phyloP scores from a whole-genome alignment of 2,329 filamentous ascomycete species.

The Macrophomina pseudophaseolina region DNA sequence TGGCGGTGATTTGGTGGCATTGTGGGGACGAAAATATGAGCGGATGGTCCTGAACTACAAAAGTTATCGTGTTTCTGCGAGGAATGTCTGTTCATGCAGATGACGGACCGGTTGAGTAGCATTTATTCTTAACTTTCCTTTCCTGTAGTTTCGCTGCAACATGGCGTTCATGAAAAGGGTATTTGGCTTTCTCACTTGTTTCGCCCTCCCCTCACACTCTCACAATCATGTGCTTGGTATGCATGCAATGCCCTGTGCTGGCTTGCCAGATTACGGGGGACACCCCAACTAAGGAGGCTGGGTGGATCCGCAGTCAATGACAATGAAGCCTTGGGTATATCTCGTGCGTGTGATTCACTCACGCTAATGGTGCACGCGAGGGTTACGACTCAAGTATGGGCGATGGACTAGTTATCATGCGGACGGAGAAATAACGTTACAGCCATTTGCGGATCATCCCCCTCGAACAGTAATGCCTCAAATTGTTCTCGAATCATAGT shows the following conservation, averaged over 20 bases:
- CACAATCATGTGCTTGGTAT: neutral
- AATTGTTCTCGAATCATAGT: neutral
- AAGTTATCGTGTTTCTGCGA: neutral
- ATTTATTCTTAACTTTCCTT: neutral
- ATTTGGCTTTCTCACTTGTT: neutral
- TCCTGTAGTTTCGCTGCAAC: constrained; percentile 5
- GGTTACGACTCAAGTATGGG: no score
- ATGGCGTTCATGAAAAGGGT: constrained; percentile 16
- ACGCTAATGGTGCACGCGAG: no score
- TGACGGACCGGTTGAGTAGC: neutral
- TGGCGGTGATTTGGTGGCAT: neutral
- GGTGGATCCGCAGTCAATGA: neutral
- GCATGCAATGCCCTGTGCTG: neutral
- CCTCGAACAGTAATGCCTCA: neutral
- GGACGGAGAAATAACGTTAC: no score
- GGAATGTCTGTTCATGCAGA: no score
- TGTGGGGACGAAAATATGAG: neutral
- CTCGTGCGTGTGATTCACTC: neutral
- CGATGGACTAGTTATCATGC: no score
- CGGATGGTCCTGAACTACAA: neutral
- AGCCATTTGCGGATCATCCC: no score
- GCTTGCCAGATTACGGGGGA: neutral
- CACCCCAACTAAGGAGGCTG: neutral
- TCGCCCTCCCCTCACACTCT: neutral
- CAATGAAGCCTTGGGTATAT: neutral